phyloP scores from a whole-genome alignment of 257 asterid genomes.

The Knoxia roxburghii region DNA sequence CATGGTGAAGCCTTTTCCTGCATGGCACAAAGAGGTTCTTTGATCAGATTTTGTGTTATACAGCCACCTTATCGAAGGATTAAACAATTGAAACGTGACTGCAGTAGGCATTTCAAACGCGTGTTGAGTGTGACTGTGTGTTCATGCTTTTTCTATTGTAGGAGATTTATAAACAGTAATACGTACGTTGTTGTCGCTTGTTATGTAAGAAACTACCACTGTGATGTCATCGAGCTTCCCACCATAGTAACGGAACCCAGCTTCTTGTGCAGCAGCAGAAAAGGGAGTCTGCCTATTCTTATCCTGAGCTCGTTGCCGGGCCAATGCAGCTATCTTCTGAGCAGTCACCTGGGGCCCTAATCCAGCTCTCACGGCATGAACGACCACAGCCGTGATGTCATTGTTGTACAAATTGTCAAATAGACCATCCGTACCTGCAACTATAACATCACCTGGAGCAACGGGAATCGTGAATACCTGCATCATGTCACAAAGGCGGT shows the following conservation, averaged over 20 bases:
- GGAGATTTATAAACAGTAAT: conserved; percentile 7
- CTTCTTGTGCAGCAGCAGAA: conserved; percentile 95
- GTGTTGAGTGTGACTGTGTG: not conserved
- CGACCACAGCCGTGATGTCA: conserved; percentile 78
- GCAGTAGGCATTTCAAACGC: not conserved
- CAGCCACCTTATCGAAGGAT: no score
- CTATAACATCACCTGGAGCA: conserved; percentile 91
- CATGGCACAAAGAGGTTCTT: conserved; percentile 4
- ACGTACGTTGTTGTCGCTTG: conserved; percentile 59
- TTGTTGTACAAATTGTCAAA: conserved; percentile 88
- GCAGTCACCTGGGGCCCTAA: conserved; percentile 89
- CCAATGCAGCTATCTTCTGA: conserved; percentile 85
- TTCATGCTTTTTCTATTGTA: not conserved
- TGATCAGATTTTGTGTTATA: not conserved
- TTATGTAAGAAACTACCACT: conserved; percentile 72
- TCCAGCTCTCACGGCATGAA: conserved; percentile 81
- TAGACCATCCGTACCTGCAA: conserved; percentile 98
- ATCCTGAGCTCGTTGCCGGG: conserved; percentile 86
- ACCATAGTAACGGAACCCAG: conserved; percentile 87
- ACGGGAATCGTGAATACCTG: conserved; percentile 80
- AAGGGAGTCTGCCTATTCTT: conserved; percentile 89
- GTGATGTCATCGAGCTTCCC: conserved; percentile 96
- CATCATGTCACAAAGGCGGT: conserved; percentile 25
- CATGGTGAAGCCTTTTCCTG: conserved; percentile 25
- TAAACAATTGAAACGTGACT: not conserved